These are phyloP conservation scores for Phyllosticta paracitricarpa DNA, from an alignment of 2,329 filamentous ascomycete genomes.

Conservation along the genomic window DNA sequence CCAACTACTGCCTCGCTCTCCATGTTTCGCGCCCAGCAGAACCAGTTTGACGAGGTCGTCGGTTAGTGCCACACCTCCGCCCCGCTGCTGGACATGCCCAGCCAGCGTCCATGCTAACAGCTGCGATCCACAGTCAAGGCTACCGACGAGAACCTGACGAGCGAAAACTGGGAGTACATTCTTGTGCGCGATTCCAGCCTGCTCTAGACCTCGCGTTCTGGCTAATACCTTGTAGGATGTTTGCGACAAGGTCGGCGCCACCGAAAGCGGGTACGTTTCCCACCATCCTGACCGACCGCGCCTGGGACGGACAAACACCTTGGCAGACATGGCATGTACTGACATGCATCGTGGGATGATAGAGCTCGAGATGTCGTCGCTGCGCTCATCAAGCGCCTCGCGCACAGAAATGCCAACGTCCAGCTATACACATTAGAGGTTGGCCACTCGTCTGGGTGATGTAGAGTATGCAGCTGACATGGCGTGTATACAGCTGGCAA, in stretches of 20 bases:
- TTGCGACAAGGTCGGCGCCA: slow-evolving; percentile 47
- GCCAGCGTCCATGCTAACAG: background rate
- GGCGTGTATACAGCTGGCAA: slow-evolving; percentile 58
- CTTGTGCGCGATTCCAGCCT: slow-evolving; percentile 35
- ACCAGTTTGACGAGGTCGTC: slow-evolving; percentile 61
- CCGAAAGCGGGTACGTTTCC: slow-evolving; percentile 34
- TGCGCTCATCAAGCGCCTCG: slow-evolving; percentile 82
- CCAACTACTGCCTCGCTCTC: slow-evolving; percentile 4
- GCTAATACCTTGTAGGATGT: slow-evolving; percentile 38
- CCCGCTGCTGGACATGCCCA: background rate
- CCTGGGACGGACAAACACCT: background rate
- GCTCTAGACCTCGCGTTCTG: slow-evolving; percentile 10
- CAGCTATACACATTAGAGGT: slow-evolving; percentile 82
- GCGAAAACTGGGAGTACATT: slow-evolving; percentile 62
- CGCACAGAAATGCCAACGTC: slow-evolving; percentile 90
- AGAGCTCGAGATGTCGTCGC: slow-evolving; percentile 75
- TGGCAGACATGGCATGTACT: slow-evolving; percentile 4
- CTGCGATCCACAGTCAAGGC: slow-evolving; percentile 54
- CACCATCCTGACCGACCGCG: background rate
- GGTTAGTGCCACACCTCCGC: slow-evolving; percentile 37
- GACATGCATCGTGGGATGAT: background rate
- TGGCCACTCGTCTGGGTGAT: slow-evolving; percentile 33
- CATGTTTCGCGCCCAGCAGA: slow-evolving; percentile 48
- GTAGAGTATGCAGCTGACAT: slow-evolving; percentile 14
- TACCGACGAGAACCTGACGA: slow-evolving; percentile 97